Evolutionary conservation across 805 yeast species (phyloP).

Genomic region (Metschnikowia drakensbergensis): DNA sequence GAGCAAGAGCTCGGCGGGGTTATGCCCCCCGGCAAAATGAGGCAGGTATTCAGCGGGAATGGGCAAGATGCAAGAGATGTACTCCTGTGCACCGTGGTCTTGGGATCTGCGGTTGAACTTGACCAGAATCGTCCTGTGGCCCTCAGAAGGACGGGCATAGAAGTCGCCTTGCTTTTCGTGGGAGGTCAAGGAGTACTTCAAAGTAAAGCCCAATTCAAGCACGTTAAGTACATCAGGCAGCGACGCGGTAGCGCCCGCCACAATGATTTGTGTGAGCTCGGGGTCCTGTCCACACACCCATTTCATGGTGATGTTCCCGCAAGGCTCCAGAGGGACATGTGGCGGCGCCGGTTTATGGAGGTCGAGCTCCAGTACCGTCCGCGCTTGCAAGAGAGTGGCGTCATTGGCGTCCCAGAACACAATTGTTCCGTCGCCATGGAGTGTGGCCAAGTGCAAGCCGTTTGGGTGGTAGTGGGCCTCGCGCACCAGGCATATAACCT

Average conservation of each 20-base stretch:
- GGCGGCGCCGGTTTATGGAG: conserved; percentile 52
- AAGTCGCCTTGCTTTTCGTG: conserved; percentile 78
- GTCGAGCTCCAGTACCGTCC: conserved; percentile 63
- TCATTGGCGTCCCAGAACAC: conserved; percentile 91
- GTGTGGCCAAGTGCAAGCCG: conserved; percentile 77
- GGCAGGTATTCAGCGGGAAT: conserved; percentile 50
- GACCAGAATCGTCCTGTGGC: conserved; percentile 26
- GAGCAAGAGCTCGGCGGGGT: conserved; percentile 63
- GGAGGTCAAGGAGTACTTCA: conserved; percentile 75
- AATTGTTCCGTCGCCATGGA: conserved; percentile 77
- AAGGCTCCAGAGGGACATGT: conserved; percentile 7
- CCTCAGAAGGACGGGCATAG: conserved; percentile 58
- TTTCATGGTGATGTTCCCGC: conserved; percentile 32
- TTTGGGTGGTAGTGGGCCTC: conserved; percentile 87
- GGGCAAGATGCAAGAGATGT: conserved; percentile 28
- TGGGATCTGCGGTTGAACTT: conserved; percentile 20
- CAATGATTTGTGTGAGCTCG: conserved; percentile 68
- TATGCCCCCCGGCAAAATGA: conserved; percentile 73
- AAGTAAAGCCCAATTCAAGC: conserved; percentile 76
- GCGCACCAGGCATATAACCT: conserved; percentile 27
- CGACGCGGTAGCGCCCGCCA: conserved; percentile 62
- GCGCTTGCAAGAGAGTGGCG: conserved; percentile 70
- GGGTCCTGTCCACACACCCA: conserved; percentile 85
- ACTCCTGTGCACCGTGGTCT: conserved; percentile 21
- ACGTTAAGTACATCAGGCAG: conserved; percentile 35